Evolutionary conservation across 2,329 filamentous ascomycete genomes (phyloP).

Genomic region (Monosporascus sp.): DNA sequence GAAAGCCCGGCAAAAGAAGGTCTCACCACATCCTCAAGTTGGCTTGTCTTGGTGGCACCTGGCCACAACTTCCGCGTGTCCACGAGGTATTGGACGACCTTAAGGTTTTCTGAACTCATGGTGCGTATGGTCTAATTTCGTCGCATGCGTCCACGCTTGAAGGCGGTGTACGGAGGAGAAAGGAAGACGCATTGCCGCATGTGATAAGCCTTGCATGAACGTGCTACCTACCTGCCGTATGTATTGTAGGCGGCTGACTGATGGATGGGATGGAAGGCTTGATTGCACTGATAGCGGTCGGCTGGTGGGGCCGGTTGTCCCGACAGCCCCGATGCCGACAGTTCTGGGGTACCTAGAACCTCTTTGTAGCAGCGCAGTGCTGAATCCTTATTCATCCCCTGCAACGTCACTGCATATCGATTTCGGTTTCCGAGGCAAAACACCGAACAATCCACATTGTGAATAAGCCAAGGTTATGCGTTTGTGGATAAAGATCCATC

Average conservation of each 20-base stretch:
- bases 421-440: too few relatives aligned
- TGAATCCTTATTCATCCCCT: too few relatives aligned
- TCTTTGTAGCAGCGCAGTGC: too few relatives aligned
- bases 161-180: neutral
- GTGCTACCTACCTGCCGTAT: neutral
- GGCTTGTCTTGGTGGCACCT: constrained; percentile 40
- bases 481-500: neutral
- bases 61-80: constrained; percentile 57
- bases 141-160: neutral
- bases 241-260: neutral
- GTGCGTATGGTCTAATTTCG: constrained; percentile 1
- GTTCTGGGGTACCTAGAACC: too few relatives aligned
- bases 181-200: neutral
- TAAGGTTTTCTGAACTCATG: constrained; percentile 25
- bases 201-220: neutral
- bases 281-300: too few relatives aligned
- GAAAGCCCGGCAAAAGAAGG: neutral
- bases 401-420: too few relatives aligned
- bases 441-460: too few relatives aligned
- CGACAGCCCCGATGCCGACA: too few relatives aligned
- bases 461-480: too few relatives aligned
- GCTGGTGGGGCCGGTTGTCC: too few relatives aligned
- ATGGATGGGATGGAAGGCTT: neutral
- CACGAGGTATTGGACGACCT: constrained; percentile 55
- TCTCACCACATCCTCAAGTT: constrained; percentile 42